Base-by-base conservation (phyloP, 306 rosid genomes). In the Potentilla sterilis region DNA sequence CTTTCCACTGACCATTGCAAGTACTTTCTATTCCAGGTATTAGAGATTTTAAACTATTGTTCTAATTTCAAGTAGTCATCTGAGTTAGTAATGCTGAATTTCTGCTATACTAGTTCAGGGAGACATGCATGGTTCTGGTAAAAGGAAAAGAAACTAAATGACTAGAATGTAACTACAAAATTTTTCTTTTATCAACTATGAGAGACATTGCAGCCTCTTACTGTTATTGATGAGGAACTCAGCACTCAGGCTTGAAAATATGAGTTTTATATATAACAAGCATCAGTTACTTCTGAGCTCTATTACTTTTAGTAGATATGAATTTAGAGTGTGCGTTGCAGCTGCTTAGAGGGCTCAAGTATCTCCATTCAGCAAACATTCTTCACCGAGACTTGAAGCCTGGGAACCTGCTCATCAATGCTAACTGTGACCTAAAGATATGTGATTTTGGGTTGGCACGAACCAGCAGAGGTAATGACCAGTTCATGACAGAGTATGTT, bases 351-450 rank as follows among this genome's bases (percentile, higher is more conserved):
- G 98, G 98, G 63, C 92, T 94, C 43, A 86, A 94, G 64, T 88
- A 94, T 79, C 94, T 94, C 47, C 97, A 94, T 70, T 94, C 96
- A 3, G 94, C 92, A 34, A 89, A 90, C 69, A 83, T 94, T 67
- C 96, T 94, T 80, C 98, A 94, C 76, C 93, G 98, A 4, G 96
- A 91, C 80, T 74, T 91, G 82, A 93, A 93, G 86, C 98, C 97
- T 14, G 94, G 89, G 47, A 93, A 93, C 82, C 89, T 93, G 79
- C 96, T 91, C 18, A 67, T 93, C 75, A 89, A 91, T 75, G 89
- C 90, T 74, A 91, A 93, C 41, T 89, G 90, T 32, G 92, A 89
- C 67, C 72, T 91, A 73, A 91, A 94, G 87, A 94, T 94, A 70
- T 94, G 97, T 52, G 98, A 94, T 74, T 94, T 94, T 70, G 96